These are phyloP conservation scores for Nitzschia inconspicua DNA, from an alignment of 108 stramenopile species.

Conservation along the genomic window DNA sequence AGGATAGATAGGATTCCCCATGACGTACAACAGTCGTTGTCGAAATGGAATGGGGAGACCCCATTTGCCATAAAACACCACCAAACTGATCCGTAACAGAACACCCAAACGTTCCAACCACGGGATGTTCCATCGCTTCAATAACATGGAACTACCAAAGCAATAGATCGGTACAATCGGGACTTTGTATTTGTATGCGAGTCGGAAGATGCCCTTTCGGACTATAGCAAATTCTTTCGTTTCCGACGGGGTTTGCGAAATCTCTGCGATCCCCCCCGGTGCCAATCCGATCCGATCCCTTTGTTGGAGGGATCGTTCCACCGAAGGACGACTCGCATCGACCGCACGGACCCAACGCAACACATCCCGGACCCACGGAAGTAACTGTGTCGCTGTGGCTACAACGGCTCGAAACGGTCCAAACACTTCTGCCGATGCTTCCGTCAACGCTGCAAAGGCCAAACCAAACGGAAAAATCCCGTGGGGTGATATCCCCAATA, in stretches of 20 bases:
- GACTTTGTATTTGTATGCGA: slow-evolving; percentile 77
- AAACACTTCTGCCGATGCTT: slow-evolving; percentile 50
- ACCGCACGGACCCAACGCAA: slow-evolving; percentile 60
- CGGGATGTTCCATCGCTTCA: slow-evolving; percentile 82
- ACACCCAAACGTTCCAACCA: slow-evolving; percentile 74
- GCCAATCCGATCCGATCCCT: slow-evolving; percentile 21
- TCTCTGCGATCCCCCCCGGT: slow-evolving; percentile 90
- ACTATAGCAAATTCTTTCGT: slow-evolving; percentile 85
- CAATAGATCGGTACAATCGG: slow-evolving; percentile 86
- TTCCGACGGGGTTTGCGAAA: slow-evolving; percentile 77
- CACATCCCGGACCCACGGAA: slow-evolving; percentile 75
- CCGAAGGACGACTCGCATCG: slow-evolving; percentile 64
- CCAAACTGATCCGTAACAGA: slow-evolving; percentile 61
- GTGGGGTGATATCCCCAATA: slow-evolving; percentile 87
- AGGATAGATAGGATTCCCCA: slow-evolving; percentile 74
- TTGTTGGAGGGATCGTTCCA: slow-evolving; percentile 43
- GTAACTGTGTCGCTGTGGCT: slow-evolving; percentile 72
- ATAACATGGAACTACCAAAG: slow-evolving; percentile 86
- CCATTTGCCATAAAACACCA: slow-evolving; percentile 65
- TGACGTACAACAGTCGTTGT: slow-evolving; percentile 67
- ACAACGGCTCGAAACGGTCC: slow-evolving; percentile 74
- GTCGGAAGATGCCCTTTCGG: slow-evolving; percentile 81
- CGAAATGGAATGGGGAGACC: slow-evolving; percentile 81
- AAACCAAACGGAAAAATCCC: slow-evolving; percentile 92
- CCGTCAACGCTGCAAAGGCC: slow-evolving; percentile 64